phyloP scores from a whole-genome alignment of 164 flowering plant species.

The Magnolia sinica region DNA sequence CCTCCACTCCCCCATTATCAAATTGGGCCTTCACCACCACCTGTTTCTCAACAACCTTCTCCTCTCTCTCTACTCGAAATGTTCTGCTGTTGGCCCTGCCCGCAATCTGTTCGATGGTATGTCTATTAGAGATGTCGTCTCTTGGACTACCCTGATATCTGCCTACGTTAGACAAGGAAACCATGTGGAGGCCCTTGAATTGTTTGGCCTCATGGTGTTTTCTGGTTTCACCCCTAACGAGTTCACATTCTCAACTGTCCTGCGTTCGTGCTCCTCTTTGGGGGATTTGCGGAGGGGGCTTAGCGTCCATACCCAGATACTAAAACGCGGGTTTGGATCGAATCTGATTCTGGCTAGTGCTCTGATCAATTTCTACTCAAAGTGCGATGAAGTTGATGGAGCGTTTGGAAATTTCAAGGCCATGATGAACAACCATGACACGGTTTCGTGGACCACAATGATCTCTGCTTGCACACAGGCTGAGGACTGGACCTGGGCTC shows the following conservation, averaged over 20 bases:
- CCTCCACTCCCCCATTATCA: constrained; percentile 45
- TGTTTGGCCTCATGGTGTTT: constrained; percentile 36
- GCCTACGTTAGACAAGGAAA: constrained; percentile 30
- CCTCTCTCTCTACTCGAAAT: constrained; percentile 40
- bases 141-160: constrained; percentile 50
- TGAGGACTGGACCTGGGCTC: constrained; percentile 31
- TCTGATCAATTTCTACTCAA: constrained; percentile 52
- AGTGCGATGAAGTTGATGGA: constrained; percentile 30
- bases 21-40: constrained; percentile 42
- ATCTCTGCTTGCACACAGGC: constrained; percentile 39
- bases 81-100: constrained; percentile 32
- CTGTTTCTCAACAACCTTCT: constrained; percentile 43
- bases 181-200: constrained; percentile 30
- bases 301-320: constrained; percentile 31
- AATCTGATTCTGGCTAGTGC: constrained; percentile 30
- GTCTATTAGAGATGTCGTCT: constrained; percentile 47
- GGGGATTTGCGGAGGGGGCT: constrained; percentile 28
- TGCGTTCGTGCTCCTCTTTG: constrained; percentile 37
- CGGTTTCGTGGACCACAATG: constrained; percentile 49
- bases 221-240: constrained; percentile 47
- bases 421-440: constrained; percentile 28
- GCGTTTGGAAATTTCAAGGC: constrained; percentile 27
- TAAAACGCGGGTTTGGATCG: constrained; percentile 41
- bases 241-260: constrained; percentile 42
- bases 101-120: constrained; percentile 50